These are phyloP conservation scores for Amaranthus tricolor DNA, from an alignment of 179 eudicot genomes.

Conservation along the genomic window DNA sequence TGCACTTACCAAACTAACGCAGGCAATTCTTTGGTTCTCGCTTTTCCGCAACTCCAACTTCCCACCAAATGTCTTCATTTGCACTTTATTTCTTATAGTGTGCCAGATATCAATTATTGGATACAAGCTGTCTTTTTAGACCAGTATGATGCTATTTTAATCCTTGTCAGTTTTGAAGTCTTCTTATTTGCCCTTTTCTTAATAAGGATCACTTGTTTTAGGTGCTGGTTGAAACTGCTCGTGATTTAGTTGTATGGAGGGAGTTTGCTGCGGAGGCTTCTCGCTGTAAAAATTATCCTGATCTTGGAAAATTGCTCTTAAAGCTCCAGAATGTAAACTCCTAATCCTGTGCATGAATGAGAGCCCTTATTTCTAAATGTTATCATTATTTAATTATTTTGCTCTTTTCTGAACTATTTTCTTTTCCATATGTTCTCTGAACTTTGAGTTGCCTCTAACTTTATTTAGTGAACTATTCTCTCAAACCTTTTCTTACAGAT, in stretches of 20 bases:
- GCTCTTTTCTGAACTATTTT: background rate
- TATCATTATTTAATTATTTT: background rate
- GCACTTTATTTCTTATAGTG: too few relatives aligned
- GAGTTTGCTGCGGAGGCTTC: slow-evolving; percentile 85
- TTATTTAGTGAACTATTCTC: background rate
- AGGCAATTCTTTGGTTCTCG: too few relatives aligned
- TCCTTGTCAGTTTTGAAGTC: background rate
- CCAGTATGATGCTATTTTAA: background rate
- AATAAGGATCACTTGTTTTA: slow-evolving; percentile 31
- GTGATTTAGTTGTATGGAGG: slow-evolving; percentile 65
- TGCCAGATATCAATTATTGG: background rate
- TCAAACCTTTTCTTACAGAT: slow-evolving; percentile 42
- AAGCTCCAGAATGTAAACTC: slow-evolving; percentile 77
- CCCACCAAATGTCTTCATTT: too few relatives aligned
- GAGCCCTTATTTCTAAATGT: slow-evolving; percentile 10
- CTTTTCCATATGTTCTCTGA: background rate
- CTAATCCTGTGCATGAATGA: slow-evolving; percentile 13
- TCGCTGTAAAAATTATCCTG: slow-evolving; percentile 72
- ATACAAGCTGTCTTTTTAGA: background rate
- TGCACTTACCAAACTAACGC: too few relatives aligned
- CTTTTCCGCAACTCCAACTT: too few relatives aligned
- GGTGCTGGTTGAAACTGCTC: slow-evolving; percentile 83
- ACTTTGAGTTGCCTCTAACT: background rate
- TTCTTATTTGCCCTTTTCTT: slow-evolving; percentile 9
- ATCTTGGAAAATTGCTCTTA: slow-evolving; percentile 87